Base-by-base conservation (phyloP, 495 filamentous ascomycete species). In the Aspergillus saccharolyticus region DNA sequence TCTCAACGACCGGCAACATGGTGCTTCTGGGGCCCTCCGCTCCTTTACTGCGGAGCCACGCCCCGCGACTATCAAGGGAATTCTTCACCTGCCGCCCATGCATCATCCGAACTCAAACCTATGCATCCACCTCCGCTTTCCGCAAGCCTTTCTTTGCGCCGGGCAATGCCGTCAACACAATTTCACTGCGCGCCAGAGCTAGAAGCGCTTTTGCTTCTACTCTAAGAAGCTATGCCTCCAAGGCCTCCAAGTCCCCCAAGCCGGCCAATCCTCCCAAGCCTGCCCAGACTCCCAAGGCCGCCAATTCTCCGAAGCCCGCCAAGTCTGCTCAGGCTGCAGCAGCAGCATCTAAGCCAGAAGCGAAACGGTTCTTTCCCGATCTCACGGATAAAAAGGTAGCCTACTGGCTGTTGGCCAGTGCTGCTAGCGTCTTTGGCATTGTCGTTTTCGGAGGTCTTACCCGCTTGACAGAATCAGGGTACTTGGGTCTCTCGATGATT, bases 361-460 rank as follows among this genome's bases (percentile, higher is more conserved):
- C 70, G 15, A 67, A 72, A 55, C 70, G 72, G 12, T 67, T 80
- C 68, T 96, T 90, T 65, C 91, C 92, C 6, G 78, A 88, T 55
- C 82, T 81, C 14, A 89, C 79, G 67, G 77, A 83, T 58, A 91
- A 88, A 70, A 58, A 70, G 4, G 91, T 96, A 46, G 94, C 85
- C 50, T 96, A 93, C 77, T 98, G 91, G 91, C 80, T 98, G 17
- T 73, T 98, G 51, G 93, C 85, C 54, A 96, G 91, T 63, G 92
- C 94, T 0, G 89, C 81, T 19, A 89, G 88, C 69, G 92, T 97
- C 22, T 97, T 98, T 73, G 94, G 94, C 58, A 92, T 98, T 63
- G 95, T 97, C 18, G 83, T 98, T 9, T 96, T 96, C 68, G 94
- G 94, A 33, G 94, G 94, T 2, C 77, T 98, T 53, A 98, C 94